phyloP scores from a whole-genome alignment of 2,329 filamentous ascomycete genomes.

The Monilinia laxa region DNA sequence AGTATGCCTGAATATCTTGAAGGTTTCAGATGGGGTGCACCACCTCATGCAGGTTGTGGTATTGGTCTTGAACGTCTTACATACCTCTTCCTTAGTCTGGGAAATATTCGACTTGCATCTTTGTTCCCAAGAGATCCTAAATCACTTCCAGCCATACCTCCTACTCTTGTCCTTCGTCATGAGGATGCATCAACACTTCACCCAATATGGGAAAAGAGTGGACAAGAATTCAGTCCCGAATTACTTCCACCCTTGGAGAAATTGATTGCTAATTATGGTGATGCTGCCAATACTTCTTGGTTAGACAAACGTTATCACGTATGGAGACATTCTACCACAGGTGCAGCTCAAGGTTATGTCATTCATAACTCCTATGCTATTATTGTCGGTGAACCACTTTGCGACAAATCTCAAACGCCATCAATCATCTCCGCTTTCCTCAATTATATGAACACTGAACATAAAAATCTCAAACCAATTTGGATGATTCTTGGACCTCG shows the following conservation, averaged over 20 bases:
- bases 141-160: slow-evolving; percentile 71
- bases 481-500: slow-evolving; percentile 86
- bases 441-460: slow-evolving; percentile 66
- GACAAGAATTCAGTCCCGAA: slow-evolving; percentile 43
- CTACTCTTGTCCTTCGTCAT: slow-evolving; percentile 68
- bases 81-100: slow-evolving; percentile 80
- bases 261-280: slow-evolving; percentile 91
- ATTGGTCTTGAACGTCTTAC: slow-evolving; percentile 87
- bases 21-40: slow-evolving; percentile 83
- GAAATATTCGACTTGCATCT: slow-evolving; percentile 85
- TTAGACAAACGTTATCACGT: slow-evolving; percentile 84
- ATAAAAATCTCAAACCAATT: slow-evolving; percentile 74
- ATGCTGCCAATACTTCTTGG: slow-evolving; percentile 93
- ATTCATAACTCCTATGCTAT: slow-evolving; percentile 75
- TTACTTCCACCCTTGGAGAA: slow-evolving; percentile 74
- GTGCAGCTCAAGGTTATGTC: slow-evolving; percentile 83
- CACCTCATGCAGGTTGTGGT: slow-evolving; percentile 86
- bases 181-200: slow-evolving; percentile 82
- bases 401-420: slow-evolving; percentile 72
- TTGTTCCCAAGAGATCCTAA: slow-evolving; percentile 87
- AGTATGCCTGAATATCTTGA: slow-evolving; percentile 88
- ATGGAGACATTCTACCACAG: slow-evolving; percentile 77
- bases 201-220: slow-evolving; percentile 57
- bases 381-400: slow-evolving; percentile 83
- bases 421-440: slow-evolving; percentile 74